phyloP scores from a whole-genome alignment of 805 yeast genomes.

The Yamadazyma sp. region DNA sequence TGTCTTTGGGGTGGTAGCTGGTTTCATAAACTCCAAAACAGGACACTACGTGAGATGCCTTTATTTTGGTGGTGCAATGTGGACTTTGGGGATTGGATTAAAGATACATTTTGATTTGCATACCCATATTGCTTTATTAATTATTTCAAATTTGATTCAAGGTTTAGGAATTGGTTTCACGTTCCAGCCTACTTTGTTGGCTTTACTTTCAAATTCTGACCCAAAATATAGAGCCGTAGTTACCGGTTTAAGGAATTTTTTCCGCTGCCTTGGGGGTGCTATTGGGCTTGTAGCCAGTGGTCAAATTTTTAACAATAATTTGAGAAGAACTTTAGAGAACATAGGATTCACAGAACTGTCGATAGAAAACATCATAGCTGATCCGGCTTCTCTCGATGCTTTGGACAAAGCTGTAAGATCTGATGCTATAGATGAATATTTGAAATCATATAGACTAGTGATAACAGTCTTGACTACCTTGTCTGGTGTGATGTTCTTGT shows the following conservation, averaged over 20 bases:
- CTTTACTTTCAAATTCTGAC: constrained; percentile 47
- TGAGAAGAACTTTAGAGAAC: neutral
- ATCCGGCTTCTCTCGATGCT: neutral
- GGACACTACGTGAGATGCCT: constrained; percentile 46
- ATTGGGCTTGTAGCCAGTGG: constrained; percentile 29
- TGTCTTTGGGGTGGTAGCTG: constrained; percentile 28
- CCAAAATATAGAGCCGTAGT: constrained; percentile 36
- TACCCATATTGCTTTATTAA: constrained; percentile 31
- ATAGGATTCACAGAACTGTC: neutral
- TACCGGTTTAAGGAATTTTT: constrained; percentile 32
- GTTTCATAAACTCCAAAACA: constrained; percentile 42
- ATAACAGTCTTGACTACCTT: constrained; percentile 12
- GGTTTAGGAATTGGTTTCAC: constrained; percentile 48
- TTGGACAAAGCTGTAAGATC: neutral
- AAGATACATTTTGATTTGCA: constrained; percentile 30
- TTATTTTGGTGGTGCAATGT: constrained; percentile 41
- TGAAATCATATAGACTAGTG: constrained; percentile 7
- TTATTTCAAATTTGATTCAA: constrained; percentile 18
- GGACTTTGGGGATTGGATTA: constrained; percentile 45
- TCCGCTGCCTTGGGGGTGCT: constrained; percentile 38
- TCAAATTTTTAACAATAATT: constrained; percentile 7
- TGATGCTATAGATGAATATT: constrained; percentile 1
- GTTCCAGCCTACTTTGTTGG: constrained; percentile 59
- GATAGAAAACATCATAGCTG: neutral
- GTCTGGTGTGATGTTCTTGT: constrained; percentile 14